Conservation (phyloP, 768 basidiomycete genomes). For the Mycena kentingensis region DNA sequence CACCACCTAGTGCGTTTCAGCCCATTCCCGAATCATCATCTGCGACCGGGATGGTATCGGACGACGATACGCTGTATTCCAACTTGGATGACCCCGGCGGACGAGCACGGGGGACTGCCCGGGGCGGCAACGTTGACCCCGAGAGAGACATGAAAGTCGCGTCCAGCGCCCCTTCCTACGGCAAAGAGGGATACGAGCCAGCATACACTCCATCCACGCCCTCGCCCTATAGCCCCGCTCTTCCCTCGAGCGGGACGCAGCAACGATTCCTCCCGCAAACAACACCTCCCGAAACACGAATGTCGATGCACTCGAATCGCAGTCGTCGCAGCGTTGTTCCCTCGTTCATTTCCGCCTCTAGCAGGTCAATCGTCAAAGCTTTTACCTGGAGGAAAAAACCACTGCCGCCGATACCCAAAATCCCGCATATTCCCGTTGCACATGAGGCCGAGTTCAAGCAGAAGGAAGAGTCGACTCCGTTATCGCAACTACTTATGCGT, state of each 20-base stretch:
- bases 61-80: slow-evolving; percentile 43
- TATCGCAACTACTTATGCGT: slow-evolving; percentile 55
- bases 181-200: slow-evolving; percentile 20
- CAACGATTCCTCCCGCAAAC: slow-evolving; percentile 21
- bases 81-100: slow-evolving; percentile 27
- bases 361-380: slow-evolving; percentile 38
- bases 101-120: not conserved
- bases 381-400: slow-evolving; percentile 54
- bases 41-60: slow-evolving; percentile 28
- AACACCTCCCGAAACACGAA: slow-evolving; percentile 25
- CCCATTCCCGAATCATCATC: slow-evolving; percentile 35
- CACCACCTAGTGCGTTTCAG: slow-evolving; percentile 40
- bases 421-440: slow-evolving; percentile 47
- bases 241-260: slow-evolving; percentile 28
- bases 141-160: slow-evolving; percentile 25
- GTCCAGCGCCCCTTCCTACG: slow-evolving; percentile 22
- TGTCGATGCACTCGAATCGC: slow-evolving; percentile 48
- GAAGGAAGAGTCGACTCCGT: slow-evolving; percentile 48
- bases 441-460: slow-evolving; percentile 44
- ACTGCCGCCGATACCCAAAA: slow-evolving; percentile 58
- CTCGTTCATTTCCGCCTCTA: slow-evolving; percentile 54
- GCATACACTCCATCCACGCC: slow-evolving; percentile 17
- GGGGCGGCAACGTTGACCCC: not conserved
- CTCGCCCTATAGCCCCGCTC: slow-evolving; percentile 25
- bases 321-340: slow-evolving; percentile 40